Evolutionary conservation across 1,284 basidiomycete genomes (phyloP), one percentile per base, ranked within the genome.

Genomic region (Heterobasidion irregulare): DNA sequence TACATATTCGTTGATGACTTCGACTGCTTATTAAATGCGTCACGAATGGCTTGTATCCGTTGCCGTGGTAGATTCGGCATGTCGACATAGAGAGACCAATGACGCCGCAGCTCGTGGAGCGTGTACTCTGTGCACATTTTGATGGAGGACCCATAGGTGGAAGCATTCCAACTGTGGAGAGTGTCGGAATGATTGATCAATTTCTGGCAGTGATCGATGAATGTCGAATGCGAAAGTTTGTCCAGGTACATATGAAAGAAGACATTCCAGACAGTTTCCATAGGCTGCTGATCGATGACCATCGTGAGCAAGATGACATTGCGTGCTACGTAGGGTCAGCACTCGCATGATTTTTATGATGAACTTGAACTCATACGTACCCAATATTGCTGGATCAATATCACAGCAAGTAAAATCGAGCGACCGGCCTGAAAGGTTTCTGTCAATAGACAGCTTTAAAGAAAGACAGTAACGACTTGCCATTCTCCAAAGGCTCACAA

Each of bases 391-490:
- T 2, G 80, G 75, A 46, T 86, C 82, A 10, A 72, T 59, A 64
- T 85, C 83, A 55, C 77, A 80, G 55, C 82, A 85, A 1, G 83
- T 84, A 54, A 84, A 71, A 58, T 84, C 82, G 9, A 83, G 59
- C 10, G 58, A 65, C n/a, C 78, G 72, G 33, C 58, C 73, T 75
- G 55, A 48, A 48, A 13, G 12, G 41, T 33, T 18, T 16, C 53
- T 13, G 8, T 38, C 15, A 4, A 12, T 55, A 38, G 50, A 43
- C 8, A 44, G 8, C 34, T 36, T 2, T 19, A 2, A n/a, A 3
- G 3, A 15, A 36, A 15, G n/a, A 38, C 2, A n/a, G 12, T 44
- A 7, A 18, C 36, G 16, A 18, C 51, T 35, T 15, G 3, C 34
- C 13, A 26, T 26, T 10, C 35, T 57, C 57, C 2, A 50, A 43